Percentiles rank a stretch among this genome's conserved stretches.
Conservation (phyloP, 1,284 basidiomycete genomes). For the Neolentinus lepideus region DNA sequence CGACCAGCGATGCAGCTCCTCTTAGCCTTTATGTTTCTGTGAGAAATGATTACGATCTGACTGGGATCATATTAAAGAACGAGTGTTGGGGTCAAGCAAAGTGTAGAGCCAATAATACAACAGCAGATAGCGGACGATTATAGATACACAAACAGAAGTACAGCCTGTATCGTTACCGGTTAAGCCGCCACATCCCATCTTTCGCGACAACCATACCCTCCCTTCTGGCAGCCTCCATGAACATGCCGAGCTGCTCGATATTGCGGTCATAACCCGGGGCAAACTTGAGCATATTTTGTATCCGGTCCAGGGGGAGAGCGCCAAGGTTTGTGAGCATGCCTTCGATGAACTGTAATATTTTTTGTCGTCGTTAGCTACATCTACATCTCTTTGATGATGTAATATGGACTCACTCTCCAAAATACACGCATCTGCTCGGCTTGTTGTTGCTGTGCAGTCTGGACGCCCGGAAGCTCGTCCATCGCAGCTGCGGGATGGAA, state of each 20-base stretch:
- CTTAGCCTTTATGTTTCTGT: too few relatives aligned
- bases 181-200: constrained; percentile 72
- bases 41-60: too few relatives aligned
- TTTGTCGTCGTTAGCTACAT: not conserved
- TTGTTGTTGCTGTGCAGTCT: constrained; percentile 66
- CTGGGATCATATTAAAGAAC: too few relatives aligned
- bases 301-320: constrained; percentile 61
- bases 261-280: constrained; percentile 75
- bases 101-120: not conserved
- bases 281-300: constrained; percentile 79
- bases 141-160: not conserved
- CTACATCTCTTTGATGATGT: constrained; percentile 1
- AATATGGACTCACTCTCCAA: constrained; percentile 60
- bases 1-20: too few relatives aligned
- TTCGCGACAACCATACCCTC: constrained; percentile 69
- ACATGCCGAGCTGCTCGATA: constrained; percentile 64
- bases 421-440: constrained; percentile 79
- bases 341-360: constrained; percentile 55
- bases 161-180: constrained; percentile 16
- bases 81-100: too few relatives aligned
- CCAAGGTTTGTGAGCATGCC: constrained; percentile 84
- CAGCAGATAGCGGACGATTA: not conserved
- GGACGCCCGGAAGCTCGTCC: constrained; percentile 43
- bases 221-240: constrained; percentile 72
- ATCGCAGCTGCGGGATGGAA: constrained; percentile 16